These are phyloP conservation scores for Pythium guiyangense DNA, from an alignment of 352 stramenopile genomes.

Conservation along the genomic window DNA sequence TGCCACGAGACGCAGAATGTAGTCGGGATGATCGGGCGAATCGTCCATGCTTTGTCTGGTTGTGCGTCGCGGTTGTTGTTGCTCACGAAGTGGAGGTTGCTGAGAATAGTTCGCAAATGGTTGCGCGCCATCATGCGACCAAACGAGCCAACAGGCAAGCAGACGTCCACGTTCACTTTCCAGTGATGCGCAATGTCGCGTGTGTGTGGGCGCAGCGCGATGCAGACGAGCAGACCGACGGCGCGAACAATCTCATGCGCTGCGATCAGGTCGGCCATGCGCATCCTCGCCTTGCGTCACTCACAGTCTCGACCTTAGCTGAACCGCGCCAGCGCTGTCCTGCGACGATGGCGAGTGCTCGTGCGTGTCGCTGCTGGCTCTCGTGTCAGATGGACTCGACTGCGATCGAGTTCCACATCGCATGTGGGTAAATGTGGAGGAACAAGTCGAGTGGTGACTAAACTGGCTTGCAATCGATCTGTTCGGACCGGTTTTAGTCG, in stretches of 20 bases:
- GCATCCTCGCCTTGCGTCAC: background rate
- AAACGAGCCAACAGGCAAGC: background rate
- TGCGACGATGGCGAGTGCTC: background rate
- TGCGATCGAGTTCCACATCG: background rate
- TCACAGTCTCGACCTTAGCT: background rate
- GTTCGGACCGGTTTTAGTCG: background rate
- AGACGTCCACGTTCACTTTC: background rate
- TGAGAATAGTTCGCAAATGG: background rate
- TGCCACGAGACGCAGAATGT: background rate
- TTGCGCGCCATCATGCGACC: background rate
- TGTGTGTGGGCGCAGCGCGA: background rate
- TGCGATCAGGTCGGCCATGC: too few species aligned
- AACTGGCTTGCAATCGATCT: background rate
- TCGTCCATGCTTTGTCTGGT: constrained; percentile 1
- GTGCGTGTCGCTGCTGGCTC: background rate
- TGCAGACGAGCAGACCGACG: background rate
- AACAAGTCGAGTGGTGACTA: background rate
- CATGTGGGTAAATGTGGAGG: background rate
- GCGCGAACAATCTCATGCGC: background rate
- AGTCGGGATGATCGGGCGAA: background rate
- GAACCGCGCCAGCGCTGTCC: background rate
- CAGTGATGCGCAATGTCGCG: background rate
- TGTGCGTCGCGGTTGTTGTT: background rate
- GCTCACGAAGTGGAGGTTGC: background rate
- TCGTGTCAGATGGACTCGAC: background rate